A percentile compares a stretch with the other conserved stretches of the same genome.
Conservation (phyloP, 2,329 filamentous ascomycete species). For the Zalaria obscura region DNA sequence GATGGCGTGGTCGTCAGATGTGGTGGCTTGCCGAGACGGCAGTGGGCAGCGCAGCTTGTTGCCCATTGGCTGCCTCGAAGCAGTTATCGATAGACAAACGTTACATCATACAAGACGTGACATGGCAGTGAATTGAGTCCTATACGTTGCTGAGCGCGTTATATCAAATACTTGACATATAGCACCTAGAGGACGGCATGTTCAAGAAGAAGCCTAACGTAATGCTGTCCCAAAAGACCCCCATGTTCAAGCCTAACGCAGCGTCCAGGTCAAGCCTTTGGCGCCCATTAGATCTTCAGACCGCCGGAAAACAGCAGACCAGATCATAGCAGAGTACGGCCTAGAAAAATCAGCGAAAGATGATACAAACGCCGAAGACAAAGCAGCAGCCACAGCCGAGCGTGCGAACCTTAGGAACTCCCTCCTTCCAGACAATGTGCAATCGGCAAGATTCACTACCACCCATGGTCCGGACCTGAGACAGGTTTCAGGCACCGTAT, state of each 20-base stretch:
- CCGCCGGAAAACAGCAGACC: constrained; percentile 50
- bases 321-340: constrained; percentile 49
- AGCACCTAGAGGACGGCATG: constrained; percentile 9
- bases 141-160: constrained; percentile 14
- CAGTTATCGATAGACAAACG: no score
- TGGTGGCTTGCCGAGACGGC: no score
- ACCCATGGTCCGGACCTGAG: constrained; percentile 48
- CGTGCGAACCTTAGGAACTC: constrained; percentile 41
- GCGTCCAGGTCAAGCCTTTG: constrained; percentile 47
- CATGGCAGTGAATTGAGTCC: neutral
- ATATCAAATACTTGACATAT: constrained; percentile 20
- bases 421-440: constrained; percentile 48
- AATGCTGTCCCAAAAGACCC: neutral
- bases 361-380: constrained; percentile 26
- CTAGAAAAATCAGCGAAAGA: constrained; percentile 30
- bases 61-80: no score
- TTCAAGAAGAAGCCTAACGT: constrained; percentile 22
- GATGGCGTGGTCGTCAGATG: no score
- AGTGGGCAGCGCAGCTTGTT: no score
- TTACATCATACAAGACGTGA: neutral
- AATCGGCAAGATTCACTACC: constrained; percentile 50
- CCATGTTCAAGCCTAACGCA: constrained; percentile 1
- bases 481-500: constrained; percentile 48
- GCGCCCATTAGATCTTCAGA: constrained; percentile 54
- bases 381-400: constrained; percentile 26